These are phyloP conservation scores for Mucor plumbeus DNA, from an alignment of 371 early-diverging fungal species.

Conservation along the genomic window DNA sequence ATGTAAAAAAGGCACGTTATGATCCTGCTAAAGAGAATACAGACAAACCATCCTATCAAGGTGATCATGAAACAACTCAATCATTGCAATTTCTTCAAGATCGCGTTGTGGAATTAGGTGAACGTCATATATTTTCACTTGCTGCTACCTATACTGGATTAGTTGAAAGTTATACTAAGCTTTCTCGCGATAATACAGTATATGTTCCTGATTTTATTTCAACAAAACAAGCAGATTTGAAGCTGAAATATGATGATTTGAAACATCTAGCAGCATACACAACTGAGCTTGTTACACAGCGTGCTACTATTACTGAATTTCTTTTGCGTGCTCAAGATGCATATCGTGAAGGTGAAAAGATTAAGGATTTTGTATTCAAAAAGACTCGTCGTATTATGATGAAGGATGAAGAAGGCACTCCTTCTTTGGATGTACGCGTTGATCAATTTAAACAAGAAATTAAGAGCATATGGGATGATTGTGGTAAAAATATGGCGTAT, in stretches of 20 bases:
- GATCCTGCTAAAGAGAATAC: conserved; percentile 41
- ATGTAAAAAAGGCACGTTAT: conserved; percentile 47
- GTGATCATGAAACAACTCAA: conserved; percentile 43
- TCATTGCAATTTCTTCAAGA: conserved; percentile 42
- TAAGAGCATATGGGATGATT: conserved; percentile 39
- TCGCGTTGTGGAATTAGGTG: conserved; percentile 36
- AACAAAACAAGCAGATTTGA: conserved; percentile 36
- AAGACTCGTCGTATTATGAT: conserved; percentile 43
- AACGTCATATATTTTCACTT: conserved; percentile 24
- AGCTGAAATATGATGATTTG: conserved; percentile 35
- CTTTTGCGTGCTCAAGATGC: conserved; percentile 48
- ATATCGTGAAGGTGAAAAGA: conserved; percentile 47
- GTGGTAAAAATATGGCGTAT: conserved; percentile 35
- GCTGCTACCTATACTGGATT: conserved; percentile 18
- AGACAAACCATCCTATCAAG: conserved; percentile 43
- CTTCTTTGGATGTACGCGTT: conserved; percentile 31
- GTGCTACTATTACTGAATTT: conserved; percentile 45
- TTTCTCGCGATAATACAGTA: neutral
- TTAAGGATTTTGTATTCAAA: conserved; percentile 43
- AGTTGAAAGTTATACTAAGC: conserved; percentile 8
- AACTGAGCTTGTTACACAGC: conserved; percentile 44
- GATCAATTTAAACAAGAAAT: conserved; percentile 33
- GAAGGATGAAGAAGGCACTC: conserved; percentile 16
- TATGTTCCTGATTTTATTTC: conserved; percentile 28
- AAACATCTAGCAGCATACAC: conserved; percentile 33